Evolutionary conservation across 2,329 filamentous ascomycete genomes (phyloP).

Genomic region (Ascochyta viciae-villosae): DNA sequence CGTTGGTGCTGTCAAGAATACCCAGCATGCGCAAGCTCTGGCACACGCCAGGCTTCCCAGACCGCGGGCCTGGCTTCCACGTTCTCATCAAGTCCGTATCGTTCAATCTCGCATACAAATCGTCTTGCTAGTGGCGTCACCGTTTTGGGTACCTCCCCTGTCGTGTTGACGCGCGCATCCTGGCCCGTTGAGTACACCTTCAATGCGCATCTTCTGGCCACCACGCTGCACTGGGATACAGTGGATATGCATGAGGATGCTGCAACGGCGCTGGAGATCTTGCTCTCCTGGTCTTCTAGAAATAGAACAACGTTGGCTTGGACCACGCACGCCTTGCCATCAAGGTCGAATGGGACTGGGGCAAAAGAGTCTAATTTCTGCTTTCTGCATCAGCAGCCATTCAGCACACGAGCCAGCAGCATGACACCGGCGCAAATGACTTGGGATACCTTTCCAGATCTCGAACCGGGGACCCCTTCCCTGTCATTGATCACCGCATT

Average conservation of each 20-base stretch:
- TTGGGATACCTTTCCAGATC: constrained; percentile 48
- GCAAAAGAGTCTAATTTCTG: constrained; percentile 41
- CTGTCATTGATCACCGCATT: constrained; percentile 54
- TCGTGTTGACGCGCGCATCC: constrained; percentile 32
- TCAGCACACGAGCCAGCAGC: constrained; percentile 48
- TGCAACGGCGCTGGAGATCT: constrained; percentile 53
- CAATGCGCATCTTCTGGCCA: constrained; percentile 48
- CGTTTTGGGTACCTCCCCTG: constrained; percentile 44
- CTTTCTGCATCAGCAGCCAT: constrained; percentile 51
- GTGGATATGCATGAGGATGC: constrained; percentile 45
- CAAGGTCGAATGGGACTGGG: constrained; percentile 20
- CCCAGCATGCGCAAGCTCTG: constrained; percentile 12
- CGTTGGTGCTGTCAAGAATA: constrained; percentile 11
- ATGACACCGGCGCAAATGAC: constrained; percentile 47
- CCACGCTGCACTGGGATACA: constrained; percentile 37
- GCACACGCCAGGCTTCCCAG: constrained; percentile 29
- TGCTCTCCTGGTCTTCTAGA: constrained; percentile 50
- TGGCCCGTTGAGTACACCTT: constrained; percentile 43
- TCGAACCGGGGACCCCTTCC: constrained; percentile 46
- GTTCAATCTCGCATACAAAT: constrained; percentile 43
- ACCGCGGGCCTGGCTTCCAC: constrained; percentile 38
- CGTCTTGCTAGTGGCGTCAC: constrained; percentile 43
- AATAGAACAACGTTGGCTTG: constrained; percentile 47
- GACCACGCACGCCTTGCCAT: constrained; percentile 31
- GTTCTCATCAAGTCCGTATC: constrained; percentile 34